Base-by-base conservation (phyloP, 2,329 filamentous ascomycete species). In the Fusarium duplospermum region DNA sequence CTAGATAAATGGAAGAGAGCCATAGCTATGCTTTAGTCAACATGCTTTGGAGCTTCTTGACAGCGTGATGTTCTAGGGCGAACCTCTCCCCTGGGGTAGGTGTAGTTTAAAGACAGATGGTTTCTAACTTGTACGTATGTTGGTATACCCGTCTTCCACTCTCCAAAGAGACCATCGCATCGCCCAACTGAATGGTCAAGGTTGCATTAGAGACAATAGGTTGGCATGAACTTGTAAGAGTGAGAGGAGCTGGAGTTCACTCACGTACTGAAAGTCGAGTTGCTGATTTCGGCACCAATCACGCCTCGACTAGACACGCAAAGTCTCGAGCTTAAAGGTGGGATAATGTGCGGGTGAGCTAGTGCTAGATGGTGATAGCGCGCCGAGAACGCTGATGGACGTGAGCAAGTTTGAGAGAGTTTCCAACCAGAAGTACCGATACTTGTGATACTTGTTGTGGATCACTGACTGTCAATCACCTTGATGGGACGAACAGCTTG, bases 381-480 rank as follows among this genome's bases (percentile, higher is more conserved):
- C 36, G 38, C 62, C 40, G 50, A 50, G 22, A 4, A 11, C 22
- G 42, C 22, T 27, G 22, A 27, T 47, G 42, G 22, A 56, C 47
- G 54, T 86, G 86, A 86, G 86, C 82, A 82, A 74, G 71, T 88
- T 88, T 88, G 86, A 88, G 86, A 85, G 86, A 81, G 83, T 88
- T 88, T 87, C 79, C 77, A 65, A 62, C 9, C 78, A 60, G 16
- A 80, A 29, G 84, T 85, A 85, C 78, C 66, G 66, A 72, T 85
- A 85, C 84, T 61, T 76, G 40, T 69, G 72, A 45, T 73, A 79
- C 76, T 64, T 78, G 40, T 35, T 50, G 10, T 58, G 18, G 9
- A 11, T 33, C 40, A 6, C 56, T 31, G 29, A 31, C 29, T 4
- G 7, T 20, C 50, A 56, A 36, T 16, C 52, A 57, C 27, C 18